phyloP scores from a whole-genome alignment of 352 stramenopile species.

The Phytophthora multivora region DNA sequence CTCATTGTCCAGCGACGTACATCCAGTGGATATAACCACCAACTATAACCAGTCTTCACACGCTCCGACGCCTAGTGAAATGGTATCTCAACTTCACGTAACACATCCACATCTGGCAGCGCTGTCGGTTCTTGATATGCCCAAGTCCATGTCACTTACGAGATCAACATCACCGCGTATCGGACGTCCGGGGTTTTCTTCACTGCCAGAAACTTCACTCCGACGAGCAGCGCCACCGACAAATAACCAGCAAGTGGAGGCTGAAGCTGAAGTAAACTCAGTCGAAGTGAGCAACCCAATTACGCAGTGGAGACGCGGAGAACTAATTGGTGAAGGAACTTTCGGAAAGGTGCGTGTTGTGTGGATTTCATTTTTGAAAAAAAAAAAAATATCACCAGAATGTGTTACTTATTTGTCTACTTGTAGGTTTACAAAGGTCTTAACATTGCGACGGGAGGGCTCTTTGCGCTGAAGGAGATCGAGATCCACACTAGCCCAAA shows the following conservation, averaged over 20 bases:
- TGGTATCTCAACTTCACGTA: slow-evolving; percentile 44
- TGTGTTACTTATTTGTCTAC: neutral
- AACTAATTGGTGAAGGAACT: slow-evolving; percentile 94
- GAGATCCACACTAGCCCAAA: slow-evolving; percentile 68
- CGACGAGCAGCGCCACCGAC: slow-evolving; percentile 4
- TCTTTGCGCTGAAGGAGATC: slow-evolving; percentile 92
- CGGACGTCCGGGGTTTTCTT: slow-evolving; percentile 23
- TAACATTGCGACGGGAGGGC: slow-evolving; percentile 91
- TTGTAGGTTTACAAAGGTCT: slow-evolving; percentile 93
- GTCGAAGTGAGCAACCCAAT: slow-evolving; percentile 37
- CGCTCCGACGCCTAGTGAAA: slow-evolving; percentile 33
- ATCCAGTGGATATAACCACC: too few relatives aligned
- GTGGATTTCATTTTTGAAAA: neutral
- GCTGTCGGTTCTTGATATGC: slow-evolving; percentile 17
- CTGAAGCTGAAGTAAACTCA: neutral
- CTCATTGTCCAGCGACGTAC: neutral
- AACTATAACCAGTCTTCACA: neutral
- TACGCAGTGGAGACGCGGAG: slow-evolving; percentile 92
- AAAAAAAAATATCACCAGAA: too few relatives aligned
- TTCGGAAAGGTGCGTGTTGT: slow-evolving; percentile 82
- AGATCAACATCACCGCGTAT: slow-evolving; percentile 61
- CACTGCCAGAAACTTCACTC: slow-evolving; percentile 30
- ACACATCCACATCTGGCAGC: slow-evolving; percentile 28
- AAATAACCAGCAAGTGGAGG: slow-evolving; percentile 23
- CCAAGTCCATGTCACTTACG: slow-evolving; percentile 50